Percentiles rank a stretch among this genome's conserved stretches.
phyloP scores from a whole-genome alignment of 805 yeast genomes.

The Nakazawaea wickerhamii region DNA sequence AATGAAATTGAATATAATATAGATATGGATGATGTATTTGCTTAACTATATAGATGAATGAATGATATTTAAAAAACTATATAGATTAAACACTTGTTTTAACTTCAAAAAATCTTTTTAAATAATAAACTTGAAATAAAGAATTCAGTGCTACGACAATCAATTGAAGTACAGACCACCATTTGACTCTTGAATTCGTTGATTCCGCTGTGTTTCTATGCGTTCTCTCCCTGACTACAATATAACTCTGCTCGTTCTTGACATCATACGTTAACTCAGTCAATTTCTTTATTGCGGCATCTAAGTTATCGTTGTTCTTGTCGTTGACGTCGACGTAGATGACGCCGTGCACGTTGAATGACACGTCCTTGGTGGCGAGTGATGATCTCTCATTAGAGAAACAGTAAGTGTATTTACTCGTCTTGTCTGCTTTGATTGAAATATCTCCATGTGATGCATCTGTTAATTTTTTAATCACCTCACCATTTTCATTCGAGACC shows the following conservation, averaged over 20 bases:
- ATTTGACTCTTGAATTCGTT: slow-evolving; percentile 92
- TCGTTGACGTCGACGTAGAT: slow-evolving; percentile 73
- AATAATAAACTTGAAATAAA: slow-evolving; percentile 87
- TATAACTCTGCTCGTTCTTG: slow-evolving; percentile 87
- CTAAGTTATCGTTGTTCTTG: slow-evolving; percentile 69
- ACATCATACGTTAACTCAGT: slow-evolving; percentile 77
- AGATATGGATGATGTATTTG: slow-evolving; percentile 61
- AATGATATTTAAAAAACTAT: background rate
- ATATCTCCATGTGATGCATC: slow-evolving; percentile 80
- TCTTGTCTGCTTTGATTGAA: slow-evolving; percentile 53
- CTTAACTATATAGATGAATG: slow-evolving; percentile 22
- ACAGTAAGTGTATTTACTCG: slow-evolving; percentile 83
- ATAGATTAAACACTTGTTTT: slow-evolving; percentile 67
- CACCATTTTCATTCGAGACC: slow-evolving; percentile 37
- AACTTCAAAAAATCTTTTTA: slow-evolving; percentile 93
- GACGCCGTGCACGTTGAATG: slow-evolving; percentile 92
- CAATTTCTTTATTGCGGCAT: slow-evolving; percentile 73
- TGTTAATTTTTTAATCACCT: slow-evolving; percentile 42
- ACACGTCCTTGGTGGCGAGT: slow-evolving; percentile 77
- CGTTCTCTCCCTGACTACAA: slow-evolving; percentile 92
- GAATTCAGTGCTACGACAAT: slow-evolving; percentile 82
- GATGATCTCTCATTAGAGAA: slow-evolving; percentile 81
- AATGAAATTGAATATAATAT: slow-evolving; percentile 59
- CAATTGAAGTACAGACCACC: slow-evolving; percentile 95
- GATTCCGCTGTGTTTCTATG: slow-evolving; percentile 99